These are phyloP conservation scores for Boechera retrofracta DNA, from an alignment of 345 rosid genomes.

Conservation along the genomic window DNA sequence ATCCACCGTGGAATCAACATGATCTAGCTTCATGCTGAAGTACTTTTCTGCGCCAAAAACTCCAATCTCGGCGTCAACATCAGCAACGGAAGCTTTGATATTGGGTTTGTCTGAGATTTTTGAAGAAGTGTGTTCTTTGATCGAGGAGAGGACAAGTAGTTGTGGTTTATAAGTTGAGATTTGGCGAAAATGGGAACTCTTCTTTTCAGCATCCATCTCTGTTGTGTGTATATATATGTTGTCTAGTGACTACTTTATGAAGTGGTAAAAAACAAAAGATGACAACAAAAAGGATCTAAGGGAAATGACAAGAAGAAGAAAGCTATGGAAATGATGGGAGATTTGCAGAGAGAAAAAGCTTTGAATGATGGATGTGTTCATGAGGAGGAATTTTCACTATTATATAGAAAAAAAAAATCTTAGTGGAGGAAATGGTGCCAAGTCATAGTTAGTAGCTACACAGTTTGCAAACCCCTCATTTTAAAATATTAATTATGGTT, in stretches of 20 bases:
- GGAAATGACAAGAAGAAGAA: constrained; percentile 39
- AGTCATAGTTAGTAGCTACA: constrained; percentile 23
- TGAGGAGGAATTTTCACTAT: constrained; percentile 17
- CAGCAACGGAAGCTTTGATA: constrained; percentile 26
- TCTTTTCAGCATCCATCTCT: constrained; percentile 44
- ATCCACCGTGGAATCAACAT: constrained; percentile 41
- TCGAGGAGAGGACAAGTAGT: constrained; percentile 40
- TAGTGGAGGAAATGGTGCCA: constrained; percentile 29
- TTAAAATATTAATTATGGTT: not conserved
- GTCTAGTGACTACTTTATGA: constrained; percentile 36
- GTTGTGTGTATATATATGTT: constrained; percentile 28
- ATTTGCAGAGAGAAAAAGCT: constrained; percentile 16
- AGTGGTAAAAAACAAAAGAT: constrained; percentile 34
- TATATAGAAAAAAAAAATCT: constrained; percentile 29
- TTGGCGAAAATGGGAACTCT: constrained; percentile 40
- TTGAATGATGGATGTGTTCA: constrained; percentile 24
- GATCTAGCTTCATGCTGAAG: constrained; percentile 68
- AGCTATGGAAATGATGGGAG: constrained; percentile 35
- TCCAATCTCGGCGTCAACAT: constrained; percentile 71
- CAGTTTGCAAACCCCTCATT: constrained; percentile 32
- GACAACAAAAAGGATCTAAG: constrained; percentile 10
- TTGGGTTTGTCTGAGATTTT: constrained; percentile 31
- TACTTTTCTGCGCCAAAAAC: constrained; percentile 87
- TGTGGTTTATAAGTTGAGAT: constrained; percentile 43
- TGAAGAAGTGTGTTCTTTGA: constrained; percentile 43